These are phyloP conservation scores for Alternaria rosae DNA, from an alignment of 2,329 filamentous ascomycete species.

Conservation along the genomic window DNA sequence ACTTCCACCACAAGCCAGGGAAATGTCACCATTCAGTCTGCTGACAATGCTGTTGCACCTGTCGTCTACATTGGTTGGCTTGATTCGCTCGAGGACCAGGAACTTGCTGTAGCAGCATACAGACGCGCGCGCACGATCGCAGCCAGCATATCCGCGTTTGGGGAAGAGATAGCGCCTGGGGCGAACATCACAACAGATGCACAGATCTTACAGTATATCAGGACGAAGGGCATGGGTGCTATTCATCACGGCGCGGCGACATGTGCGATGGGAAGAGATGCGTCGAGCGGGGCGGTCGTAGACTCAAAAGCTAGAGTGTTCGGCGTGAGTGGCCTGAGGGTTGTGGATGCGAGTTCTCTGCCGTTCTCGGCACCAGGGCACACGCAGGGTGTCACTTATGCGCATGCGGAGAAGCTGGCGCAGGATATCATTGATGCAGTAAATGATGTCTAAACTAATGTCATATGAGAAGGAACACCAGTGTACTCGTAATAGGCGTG, in stretches of 20 bases:
- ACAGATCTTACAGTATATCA: constrained; percentile 11
- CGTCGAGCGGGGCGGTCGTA: constrained; percentile 3
- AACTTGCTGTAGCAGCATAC: constrained; percentile 14
- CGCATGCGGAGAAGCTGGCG: constrained; percentile 10
- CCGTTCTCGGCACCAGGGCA: constrained; percentile 10
- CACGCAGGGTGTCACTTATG: constrained; percentile 11
- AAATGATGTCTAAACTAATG: not conserved
- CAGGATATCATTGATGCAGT: constrained; percentile 11
- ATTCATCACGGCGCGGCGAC: constrained; percentile 10
- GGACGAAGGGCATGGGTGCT: constrained; percentile 6
- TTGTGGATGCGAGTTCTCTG: constrained; percentile 9
- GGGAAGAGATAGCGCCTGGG: constrained; percentile 10
- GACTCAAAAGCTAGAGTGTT: constrained; percentile 13
- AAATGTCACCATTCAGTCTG: constrained; percentile 11
- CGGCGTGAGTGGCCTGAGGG: constrained; percentile 11
- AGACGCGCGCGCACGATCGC: constrained; percentile 9
- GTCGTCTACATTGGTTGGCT: constrained; percentile 8
- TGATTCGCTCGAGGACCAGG: constrained; percentile 8
- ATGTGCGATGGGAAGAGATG: constrained; percentile 4
- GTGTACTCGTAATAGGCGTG: not conserved
- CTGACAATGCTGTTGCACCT: constrained; percentile 5
- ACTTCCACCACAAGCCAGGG: constrained; percentile 10
- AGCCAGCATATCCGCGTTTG: constrained; percentile 8
- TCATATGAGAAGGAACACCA: not conserved
- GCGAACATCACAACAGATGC: constrained; percentile 8